Evolutionary conservation across 306 rosid species (phyloP).

Genomic region (Oxytropis ochrocephala): DNA sequence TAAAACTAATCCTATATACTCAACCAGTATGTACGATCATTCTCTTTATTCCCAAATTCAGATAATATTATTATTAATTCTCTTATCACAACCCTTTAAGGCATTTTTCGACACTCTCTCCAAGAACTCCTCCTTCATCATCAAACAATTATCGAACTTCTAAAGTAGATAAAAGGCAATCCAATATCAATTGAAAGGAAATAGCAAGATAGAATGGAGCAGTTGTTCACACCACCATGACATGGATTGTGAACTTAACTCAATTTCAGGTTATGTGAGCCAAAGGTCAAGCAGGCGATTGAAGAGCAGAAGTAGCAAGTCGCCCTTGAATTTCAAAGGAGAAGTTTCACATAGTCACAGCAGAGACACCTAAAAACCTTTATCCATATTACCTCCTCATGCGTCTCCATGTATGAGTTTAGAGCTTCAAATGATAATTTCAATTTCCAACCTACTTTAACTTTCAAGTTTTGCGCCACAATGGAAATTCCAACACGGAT

Average conservation of each 20-base stretch:
- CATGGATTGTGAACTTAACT: slow-evolving; percentile 39
- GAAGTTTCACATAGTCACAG: slow-evolving; percentile 37
- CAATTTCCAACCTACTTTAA: slow-evolving; percentile 31
- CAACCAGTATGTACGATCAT: no score
- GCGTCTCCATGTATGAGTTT: slow-evolving; percentile 34
- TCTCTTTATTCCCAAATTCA: no score
- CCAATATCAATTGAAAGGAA: slow-evolving; percentile 91
- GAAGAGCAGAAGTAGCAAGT: slow-evolving; percentile 44
- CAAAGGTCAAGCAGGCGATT: slow-evolving; percentile 34
- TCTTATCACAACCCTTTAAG: no score
- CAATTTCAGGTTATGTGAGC: slow-evolving; percentile 37
- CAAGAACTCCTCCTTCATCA: slow-evolving; percentile 28
- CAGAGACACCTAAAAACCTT: slow-evolving; percentile 20
- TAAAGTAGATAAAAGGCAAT: slow-evolving; percentile 49
- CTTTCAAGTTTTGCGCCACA: slow-evolving; percentile 13
- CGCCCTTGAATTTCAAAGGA: slow-evolving; percentile 42
- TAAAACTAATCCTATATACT: no score
- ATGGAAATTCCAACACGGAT: slow-evolving; percentile 27
- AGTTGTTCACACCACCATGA: slow-evolving; percentile 26
- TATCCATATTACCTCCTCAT: slow-evolving; percentile 25
- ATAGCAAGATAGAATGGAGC: slow-evolving; percentile 48
- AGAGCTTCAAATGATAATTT: slow-evolving; percentile 37
- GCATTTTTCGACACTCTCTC: slow-evolving; percentile 21
- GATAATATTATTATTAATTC: no score
- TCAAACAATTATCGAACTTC: slow-evolving; percentile 48